Percentiles rank a stretch among this genome's conserved stretches.
Evolutionary conservation across 2,329 filamentous ascomycete species (phyloP).

Genomic region (Escovopsis weberi): DNA sequence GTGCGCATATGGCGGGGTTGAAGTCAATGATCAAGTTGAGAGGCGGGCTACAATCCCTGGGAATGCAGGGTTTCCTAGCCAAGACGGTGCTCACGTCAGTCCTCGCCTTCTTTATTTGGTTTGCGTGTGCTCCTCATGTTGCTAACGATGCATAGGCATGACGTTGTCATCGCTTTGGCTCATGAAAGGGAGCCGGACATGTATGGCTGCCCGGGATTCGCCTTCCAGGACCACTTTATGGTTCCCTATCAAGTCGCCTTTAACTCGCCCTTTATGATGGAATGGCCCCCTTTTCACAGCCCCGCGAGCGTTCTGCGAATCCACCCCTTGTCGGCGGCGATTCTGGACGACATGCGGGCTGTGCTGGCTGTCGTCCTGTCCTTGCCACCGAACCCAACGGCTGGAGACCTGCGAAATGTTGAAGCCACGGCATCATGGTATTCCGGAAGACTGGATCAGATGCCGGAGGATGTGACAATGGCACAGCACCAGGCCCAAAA

Average conservation of each 20-base stretch:
- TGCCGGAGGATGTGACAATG: constrained; percentile 10
- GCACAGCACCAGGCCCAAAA: too few species aligned
- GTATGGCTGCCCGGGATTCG: constrained; percentile 25
- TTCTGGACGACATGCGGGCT: constrained; percentile 37
- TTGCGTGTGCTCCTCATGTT: neutral
- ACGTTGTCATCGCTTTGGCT: constrained; percentile 32
- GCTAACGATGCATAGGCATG: constrained; percentile 21
- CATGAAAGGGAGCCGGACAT: constrained; percentile 30
- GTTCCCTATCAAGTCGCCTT: constrained; percentile 28
- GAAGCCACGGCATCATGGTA: constrained; percentile 25
- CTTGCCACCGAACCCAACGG: constrained; percentile 20
- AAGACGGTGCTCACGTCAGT: constrained; percentile 35
- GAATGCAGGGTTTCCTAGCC: constrained; percentile 30
- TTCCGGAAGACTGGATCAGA: constrained; percentile 21
- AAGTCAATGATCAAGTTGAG: constrained; percentile 32
- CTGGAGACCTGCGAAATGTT: constrained; percentile 24
- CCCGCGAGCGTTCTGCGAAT: constrained; percentile 27
- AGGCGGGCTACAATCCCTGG: constrained; percentile 30
- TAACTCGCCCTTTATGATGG: constrained; percentile 32
- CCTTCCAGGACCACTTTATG: constrained; percentile 23
- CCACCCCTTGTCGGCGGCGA: constrained; percentile 30
- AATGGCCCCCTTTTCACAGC: constrained; percentile 26
- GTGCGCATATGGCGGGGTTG: constrained; percentile 31
- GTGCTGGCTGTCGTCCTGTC: constrained; percentile 28
- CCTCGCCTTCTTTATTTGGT: neutral